Evolutionary conservation across 306 rosid genomes (phyloP).

Genomic region (Castanospermum australe): DNA sequence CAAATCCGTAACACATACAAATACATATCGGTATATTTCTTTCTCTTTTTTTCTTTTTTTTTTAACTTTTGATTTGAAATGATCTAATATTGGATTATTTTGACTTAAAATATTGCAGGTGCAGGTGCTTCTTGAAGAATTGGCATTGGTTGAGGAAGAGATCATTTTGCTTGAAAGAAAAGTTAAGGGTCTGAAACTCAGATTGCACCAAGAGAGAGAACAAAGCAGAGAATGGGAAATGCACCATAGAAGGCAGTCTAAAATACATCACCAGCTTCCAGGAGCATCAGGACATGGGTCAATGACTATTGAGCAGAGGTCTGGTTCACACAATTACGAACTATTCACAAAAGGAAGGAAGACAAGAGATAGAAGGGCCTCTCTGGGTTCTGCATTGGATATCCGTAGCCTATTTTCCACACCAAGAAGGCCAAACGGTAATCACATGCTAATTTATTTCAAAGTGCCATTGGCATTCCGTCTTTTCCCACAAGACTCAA

Average conservation of each 20-base stretch:
- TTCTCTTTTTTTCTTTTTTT: neutral
- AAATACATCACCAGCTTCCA: constrained; percentile 32
- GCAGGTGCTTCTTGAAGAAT: constrained; percentile 64
- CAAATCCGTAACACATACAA: neutral
- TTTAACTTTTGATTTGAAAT: neutral
- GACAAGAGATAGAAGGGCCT: constrained; percentile 41
- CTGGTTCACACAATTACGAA: constrained; percentile 50
- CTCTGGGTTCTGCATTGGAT: constrained; percentile 58
- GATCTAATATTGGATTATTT: neutral
- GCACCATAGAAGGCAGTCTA: constrained; percentile 35
- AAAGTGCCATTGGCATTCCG: neutral
- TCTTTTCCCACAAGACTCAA: neutral
- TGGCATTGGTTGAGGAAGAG: constrained; percentile 74
- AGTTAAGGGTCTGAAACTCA: constrained; percentile 64
- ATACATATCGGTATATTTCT: neutral
- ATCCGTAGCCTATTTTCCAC: constrained; percentile 50
- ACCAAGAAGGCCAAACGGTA: constrained; percentile 50
- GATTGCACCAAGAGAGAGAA: constrained; percentile 53
- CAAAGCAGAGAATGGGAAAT: constrained; percentile 50
- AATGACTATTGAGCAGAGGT: constrained; percentile 33
- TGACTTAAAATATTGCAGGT: constrained; percentile 42
- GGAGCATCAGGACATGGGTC: constrained; percentile 35
- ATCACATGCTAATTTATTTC: neutral
- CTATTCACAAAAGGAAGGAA: constrained; percentile 34
- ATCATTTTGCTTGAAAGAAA: constrained; percentile 62